Percentiles rank a stretch among this genome's conserved stretches.
phyloP scores from a whole-genome alignment of 1,284 basidiomycete species.

The Salmacisia buchloeana region DNA sequence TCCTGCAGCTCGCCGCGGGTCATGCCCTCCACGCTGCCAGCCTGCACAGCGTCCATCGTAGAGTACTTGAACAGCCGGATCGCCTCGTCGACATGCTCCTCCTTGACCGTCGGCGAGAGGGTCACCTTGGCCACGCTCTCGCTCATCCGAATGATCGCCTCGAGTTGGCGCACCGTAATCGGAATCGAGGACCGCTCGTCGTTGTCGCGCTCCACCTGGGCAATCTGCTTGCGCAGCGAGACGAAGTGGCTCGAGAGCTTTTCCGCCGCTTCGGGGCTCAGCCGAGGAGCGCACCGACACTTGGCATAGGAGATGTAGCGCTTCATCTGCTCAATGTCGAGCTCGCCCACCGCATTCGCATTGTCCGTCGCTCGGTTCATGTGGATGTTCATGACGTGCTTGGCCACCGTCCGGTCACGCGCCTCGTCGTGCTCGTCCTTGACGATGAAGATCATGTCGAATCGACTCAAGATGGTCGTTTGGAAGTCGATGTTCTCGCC shows the following conservation, averaged over 20 bases:
- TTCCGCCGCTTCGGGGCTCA: constrained; percentile 88
- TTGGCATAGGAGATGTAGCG: constrained; percentile 94
- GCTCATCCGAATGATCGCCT: constrained; percentile 97
- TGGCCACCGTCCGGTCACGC: constrained; percentile 87
- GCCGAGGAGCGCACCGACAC: constrained; percentile 86
- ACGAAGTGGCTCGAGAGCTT: constrained; percentile 98
- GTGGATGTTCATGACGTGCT: constrained; percentile 97
- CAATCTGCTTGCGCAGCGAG: constrained; percentile 83
- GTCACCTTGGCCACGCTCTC: constrained; percentile 94
- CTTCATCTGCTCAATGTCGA: constrained; percentile 97
- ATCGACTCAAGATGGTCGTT: constrained; percentile 94
- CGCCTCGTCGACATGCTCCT: constrained; percentile 95
- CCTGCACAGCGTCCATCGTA: constrained; percentile 97
- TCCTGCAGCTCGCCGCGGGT: constrained; percentile 87
- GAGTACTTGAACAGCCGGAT: constrained; percentile 97
- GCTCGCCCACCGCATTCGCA: constrained; percentile 67
- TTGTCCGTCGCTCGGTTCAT: constrained; percentile 79
- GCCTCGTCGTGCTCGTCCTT: constrained; percentile 96
- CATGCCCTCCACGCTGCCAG: constrained; percentile 80
- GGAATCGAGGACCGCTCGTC: constrained; percentile 97
- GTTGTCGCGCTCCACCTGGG: constrained; percentile 92
- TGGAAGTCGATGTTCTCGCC: constrained; percentile 99
- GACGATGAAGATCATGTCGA: constrained; percentile 99
- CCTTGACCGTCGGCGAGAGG: constrained; percentile 74
- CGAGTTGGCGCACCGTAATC: constrained; percentile 95